phyloP scores from a whole-genome alignment of 2,329 filamentous ascomycete genomes.

The Alternaria burnsii region DNA sequence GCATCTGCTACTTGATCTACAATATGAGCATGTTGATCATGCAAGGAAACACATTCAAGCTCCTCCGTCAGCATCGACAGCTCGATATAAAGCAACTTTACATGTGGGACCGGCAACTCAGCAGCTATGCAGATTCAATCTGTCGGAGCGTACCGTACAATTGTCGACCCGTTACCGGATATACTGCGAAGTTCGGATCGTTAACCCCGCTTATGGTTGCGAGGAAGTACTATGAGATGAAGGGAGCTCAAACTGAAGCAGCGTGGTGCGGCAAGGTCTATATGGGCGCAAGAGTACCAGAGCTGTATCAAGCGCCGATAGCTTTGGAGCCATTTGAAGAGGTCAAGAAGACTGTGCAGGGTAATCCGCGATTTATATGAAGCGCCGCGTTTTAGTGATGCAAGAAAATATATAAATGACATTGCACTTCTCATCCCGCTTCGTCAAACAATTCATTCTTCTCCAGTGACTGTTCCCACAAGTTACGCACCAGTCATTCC shows the following conservation, averaged over 20 bases:
- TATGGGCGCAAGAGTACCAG: conserved; percentile 39
- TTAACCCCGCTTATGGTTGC: conserved; percentile 47
- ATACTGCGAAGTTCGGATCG: conserved; percentile 44
- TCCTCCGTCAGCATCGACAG: conserved; percentile 34
- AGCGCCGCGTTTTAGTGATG: no score
- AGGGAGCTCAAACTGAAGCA: conserved; percentile 35
- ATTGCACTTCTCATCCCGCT: not conserved
- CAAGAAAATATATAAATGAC: not conserved
- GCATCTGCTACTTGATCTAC: conserved; percentile 48
- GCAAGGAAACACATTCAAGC: conserved; percentile 45
- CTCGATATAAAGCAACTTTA: conserved; percentile 42
- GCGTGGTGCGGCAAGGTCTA: conserved; percentile 45
- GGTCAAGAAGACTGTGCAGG: conserved; percentile 37
- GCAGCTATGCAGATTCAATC: conserved; percentile 42
- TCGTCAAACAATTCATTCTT: not conserved
- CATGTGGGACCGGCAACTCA: conserved; percentile 44
- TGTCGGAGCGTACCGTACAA: conserved; percentile 46
- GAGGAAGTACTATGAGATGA: conserved; percentile 46
- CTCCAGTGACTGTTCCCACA: not conserved
- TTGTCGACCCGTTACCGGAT: conserved; percentile 39
- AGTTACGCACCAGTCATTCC: no score
- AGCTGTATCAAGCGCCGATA: conserved; percentile 39
- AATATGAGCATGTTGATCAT: conserved; percentile 50
- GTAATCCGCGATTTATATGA: conserved; percentile 35
- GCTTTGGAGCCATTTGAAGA: conserved; percentile 38